Percentiles rank a stretch among this genome's conserved stretches.
These are phyloP conservation scores for Penicillium fimorum DNA, from an alignment of 495 filamentous ascomycete species.

Conservation along the genomic window DNA sequence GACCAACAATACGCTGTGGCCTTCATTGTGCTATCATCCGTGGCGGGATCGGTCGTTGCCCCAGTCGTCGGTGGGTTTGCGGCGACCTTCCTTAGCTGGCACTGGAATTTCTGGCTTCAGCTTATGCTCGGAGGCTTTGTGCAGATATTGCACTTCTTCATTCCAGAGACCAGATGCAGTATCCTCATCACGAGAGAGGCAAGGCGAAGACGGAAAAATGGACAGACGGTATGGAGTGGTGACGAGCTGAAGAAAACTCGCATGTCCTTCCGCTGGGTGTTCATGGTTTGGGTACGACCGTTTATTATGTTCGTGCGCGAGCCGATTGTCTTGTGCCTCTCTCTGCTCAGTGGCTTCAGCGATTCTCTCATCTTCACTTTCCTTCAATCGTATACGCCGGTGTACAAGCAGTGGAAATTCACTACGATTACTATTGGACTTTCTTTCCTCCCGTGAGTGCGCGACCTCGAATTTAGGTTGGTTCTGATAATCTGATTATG, in stretches of 20 bases:
- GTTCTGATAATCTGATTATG: background rate
- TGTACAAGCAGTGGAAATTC: slow-evolving; percentile 68
- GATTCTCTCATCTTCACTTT: slow-evolving; percentile 83
- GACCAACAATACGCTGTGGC: slow-evolving; percentile 65
- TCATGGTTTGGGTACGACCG: slow-evolving; percentile 65
- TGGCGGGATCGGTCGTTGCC: slow-evolving; percentile 73
- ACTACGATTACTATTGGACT: slow-evolving; percentile 54
- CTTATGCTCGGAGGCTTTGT: slow-evolving; percentile 70
- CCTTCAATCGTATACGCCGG: slow-evolving; percentile 64
- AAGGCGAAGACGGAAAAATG: slow-evolving; percentile 57
- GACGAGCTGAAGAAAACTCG: slow-evolving; percentile 55
- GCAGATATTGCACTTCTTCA: slow-evolving; percentile 61
- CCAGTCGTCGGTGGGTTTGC: slow-evolving; percentile 80
- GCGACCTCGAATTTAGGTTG: background rate
- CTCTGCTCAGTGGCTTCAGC: slow-evolving; percentile 70
- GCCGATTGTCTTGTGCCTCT: slow-evolving; percentile 70
- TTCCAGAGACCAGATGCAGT: slow-evolving; percentile 67
- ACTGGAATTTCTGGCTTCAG: slow-evolving; percentile 81
- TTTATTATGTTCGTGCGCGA: slow-evolving; percentile 79
- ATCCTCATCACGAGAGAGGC: slow-evolving; percentile 67
- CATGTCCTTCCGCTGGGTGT: slow-evolving; percentile 53
- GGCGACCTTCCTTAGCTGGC: slow-evolving; percentile 62
- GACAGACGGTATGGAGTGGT: slow-evolving; percentile 60
- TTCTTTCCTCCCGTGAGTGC: slow-evolving; percentile 54
- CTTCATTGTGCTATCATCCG: slow-evolving; percentile 74